Evolutionary conservation across 2,329 filamentous ascomycete genomes (phyloP), one percentile per base, ranked within the genome.

Genomic region (Aureobasidium lini): DNA sequence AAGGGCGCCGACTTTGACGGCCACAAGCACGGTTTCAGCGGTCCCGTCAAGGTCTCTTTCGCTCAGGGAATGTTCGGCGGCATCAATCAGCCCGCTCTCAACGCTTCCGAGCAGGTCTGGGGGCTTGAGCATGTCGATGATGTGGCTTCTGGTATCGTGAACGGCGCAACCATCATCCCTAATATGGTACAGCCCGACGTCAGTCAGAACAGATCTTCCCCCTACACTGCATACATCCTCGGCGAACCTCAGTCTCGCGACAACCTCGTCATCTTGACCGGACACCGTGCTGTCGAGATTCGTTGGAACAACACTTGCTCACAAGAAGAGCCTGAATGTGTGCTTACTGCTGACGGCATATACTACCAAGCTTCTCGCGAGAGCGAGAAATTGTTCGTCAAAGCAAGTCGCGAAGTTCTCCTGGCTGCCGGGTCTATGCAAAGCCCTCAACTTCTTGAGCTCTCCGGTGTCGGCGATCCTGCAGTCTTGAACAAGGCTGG

Each of bases 361-460:
- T 61, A 60, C 28, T 65, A 66, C 58, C 63, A 66, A 54, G 54
- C 60, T 9, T 64, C 56, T 13, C 40, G 39, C 9, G 53, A 65
- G 54, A 47, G 48, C 15, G 36, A 50, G 10, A 39, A 16, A 7
- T 7, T 54, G 5, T 39, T 46, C 3, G 67, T 71, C 2, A 74
- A 61, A 13, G 71, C 64, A 64, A 62, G 59, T 6, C 65, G 67
- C 56, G 83, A 85, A 64, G 75, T 85, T 6, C 76, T 87, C 36
- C 66, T 87, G 1, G 77, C 78, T 2, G 82, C 82, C 0, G 84
- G 84, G 0, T 77, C 75, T 29, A 70, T 80, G 34, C 76, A 78
- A 66, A 83, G 79, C 16, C 84, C 77, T 2, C 81, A 78, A 67
- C 71, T 82, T 15, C 76, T 80, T n/a, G 82, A 86, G 60, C 71